Evolutionary conservation across 2,329 filamentous ascomycete genomes (phyloP).

Genomic region (Aspergillus uvarum): DNA sequence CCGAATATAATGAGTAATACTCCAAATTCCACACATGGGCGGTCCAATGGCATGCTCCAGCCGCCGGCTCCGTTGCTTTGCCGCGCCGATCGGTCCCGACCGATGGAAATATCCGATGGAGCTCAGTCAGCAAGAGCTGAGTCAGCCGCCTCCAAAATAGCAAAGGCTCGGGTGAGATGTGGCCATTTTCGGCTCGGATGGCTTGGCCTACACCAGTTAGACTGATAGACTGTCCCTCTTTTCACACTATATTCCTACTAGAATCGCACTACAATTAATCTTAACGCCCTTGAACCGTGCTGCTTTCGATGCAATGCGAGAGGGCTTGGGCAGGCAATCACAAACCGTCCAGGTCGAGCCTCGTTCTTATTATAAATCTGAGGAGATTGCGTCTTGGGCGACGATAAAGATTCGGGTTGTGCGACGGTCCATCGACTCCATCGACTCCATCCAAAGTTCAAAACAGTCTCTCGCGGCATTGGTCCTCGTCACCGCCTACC

Average conservation of each 20-base stretch:
- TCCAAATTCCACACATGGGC: conserved; percentile 8
- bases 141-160: neutral
- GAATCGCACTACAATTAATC: conserved; percentile 2
- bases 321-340: too few species aligned
- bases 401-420: neutral
- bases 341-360: neutral
- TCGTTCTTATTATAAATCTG: conserved; percentile 5
- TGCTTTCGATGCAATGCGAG: neutral
- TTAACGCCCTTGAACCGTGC: conserved; percentile 1
- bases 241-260: too few species aligned
- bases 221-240: too few species aligned
- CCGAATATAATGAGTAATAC: neutral
- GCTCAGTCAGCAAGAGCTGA: neutral
- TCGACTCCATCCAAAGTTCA: neutral
- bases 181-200: neutral
- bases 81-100: conserved; percentile 24
- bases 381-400: neutral
- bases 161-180: neutral
- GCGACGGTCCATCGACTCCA: neutral
- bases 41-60: conserved; percentile 8
- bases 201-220: too few species aligned
- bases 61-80: neutral
- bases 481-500: neutral
- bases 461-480: neutral
- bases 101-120: conserved; percentile 22